Base-by-base conservation (phyloP, 164 flowering plant genomes). In the Saururus chinensis region DNA sequence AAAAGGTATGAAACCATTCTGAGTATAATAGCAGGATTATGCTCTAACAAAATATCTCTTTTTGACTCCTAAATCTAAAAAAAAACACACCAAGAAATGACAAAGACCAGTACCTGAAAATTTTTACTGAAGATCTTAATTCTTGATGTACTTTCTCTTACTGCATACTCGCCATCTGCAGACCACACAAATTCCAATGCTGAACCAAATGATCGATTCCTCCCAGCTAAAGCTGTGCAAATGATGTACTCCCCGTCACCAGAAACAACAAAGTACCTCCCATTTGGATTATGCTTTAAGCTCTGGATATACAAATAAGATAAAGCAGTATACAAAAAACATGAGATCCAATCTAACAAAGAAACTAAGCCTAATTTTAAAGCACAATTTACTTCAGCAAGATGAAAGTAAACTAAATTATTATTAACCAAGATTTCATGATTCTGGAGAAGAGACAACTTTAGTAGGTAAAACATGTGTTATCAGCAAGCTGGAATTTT, bases 151-250 rank as follows among this genome's bases (percentile, higher is more conserved):
- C 95, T 93, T 78, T 93, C 99, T 70, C 95, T 81, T 59, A 85
- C 90, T 75, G 96, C 96, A 79, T 81, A 91, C 80, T 95, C 99
- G 49, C 99, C 99, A 63, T 95, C 99, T 22, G 95, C 71, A 21
- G 99, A 93, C 99, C 99, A 93, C 53, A 73, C 96, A 75, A 90
- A 77, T 71, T 91, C 99, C 81, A 93, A 67, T 23, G 93, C 99
- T 0, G 99, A 91, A 25, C 99, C 99, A 79, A 91, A 93, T n/a
- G 97, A 88, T 73, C 91, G 81, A 62, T 93, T 93, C 76, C 99
- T 88, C 99, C 99, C 91, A 60, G 99, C 99, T 70, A 93, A 75
- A 74, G 99, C 95, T 49, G 99, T 93, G 66, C 87, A 93, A 52
- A 91, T 87, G 25, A 93, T 81, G 74, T 85, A 91, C 66, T 93